These are phyloP conservation scores for Xanthoparmelia taractica DNA, from an alignment of 495 filamentous ascomycete species.

Conservation along the genomic window DNA sequence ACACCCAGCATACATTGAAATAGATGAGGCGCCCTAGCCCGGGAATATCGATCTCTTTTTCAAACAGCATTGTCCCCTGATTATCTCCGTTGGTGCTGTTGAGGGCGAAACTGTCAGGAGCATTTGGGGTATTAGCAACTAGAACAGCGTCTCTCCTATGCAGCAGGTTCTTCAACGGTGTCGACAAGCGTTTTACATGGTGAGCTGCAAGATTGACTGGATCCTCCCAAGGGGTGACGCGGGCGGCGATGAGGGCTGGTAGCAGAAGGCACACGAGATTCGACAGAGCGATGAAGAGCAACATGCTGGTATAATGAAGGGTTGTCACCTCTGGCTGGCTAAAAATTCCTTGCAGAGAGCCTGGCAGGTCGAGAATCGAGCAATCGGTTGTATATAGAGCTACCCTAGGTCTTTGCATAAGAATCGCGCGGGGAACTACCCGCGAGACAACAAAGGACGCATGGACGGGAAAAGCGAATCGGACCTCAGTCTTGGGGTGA, in stretches of 20 bases:
- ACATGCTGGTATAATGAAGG: not conserved
- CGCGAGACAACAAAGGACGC: not conserved
- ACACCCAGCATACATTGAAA: not conserved
- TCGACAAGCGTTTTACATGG: not conserved
- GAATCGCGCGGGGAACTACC: not conserved
- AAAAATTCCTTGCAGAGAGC: not conserved
- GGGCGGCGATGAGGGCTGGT: not conserved
- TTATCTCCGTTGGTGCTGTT: not conserved
- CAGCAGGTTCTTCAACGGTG: not conserved
- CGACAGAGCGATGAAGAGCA: not conserved
- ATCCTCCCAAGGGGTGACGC: not conserved
- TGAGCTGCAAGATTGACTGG: not conserved
- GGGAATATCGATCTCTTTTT: not conserved
- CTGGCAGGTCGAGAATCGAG: not conserved
- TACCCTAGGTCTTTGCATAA: not conserved
- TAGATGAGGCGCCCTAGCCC: not conserved
- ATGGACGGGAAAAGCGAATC: not conserved
- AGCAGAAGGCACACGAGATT: not conserved
- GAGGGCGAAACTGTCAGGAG: not conserved
- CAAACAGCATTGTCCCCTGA: not conserved
- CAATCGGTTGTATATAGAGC: slow-evolving; percentile 2
- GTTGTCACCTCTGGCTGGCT: not conserved
- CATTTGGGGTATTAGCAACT: not conserved
- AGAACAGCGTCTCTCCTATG: not conserved
- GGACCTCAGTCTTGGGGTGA: too few species aligned